phyloP scores from a whole-genome alignment of 2,329 filamentous ascomycete genomes.

The Sporothrix dimorphospora region DNA sequence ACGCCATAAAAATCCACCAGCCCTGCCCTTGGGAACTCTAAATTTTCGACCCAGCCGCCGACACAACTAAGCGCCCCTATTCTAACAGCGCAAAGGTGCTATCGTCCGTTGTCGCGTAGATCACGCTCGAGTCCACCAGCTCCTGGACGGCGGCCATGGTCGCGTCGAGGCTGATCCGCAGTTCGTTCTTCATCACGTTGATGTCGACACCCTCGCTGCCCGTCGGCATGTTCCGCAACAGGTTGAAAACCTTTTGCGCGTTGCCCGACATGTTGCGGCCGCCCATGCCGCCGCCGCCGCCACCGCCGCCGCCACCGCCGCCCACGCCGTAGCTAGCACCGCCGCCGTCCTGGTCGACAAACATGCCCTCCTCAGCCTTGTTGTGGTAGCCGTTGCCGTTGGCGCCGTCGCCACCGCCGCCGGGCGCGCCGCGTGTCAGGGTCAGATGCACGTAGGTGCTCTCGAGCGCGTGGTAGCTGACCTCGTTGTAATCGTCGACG shows the following conservation, averaged over 20 bases:
- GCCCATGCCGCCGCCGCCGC: slow-evolving; percentile 44
- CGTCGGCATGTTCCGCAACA: slow-evolving; percentile 67
- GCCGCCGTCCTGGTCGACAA: slow-evolving; percentile 52
- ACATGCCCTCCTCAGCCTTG: slow-evolving; percentile 50
- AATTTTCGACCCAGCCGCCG: not conserved
- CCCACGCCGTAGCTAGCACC: slow-evolving; percentile 40
- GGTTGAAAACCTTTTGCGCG: slow-evolving; percentile 72
- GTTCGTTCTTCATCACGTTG: slow-evolving; percentile 70
- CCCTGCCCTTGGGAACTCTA: not conserved
- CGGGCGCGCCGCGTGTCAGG: slow-evolving; percentile 71
- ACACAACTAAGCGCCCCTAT: not conserved
- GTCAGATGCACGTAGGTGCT: slow-evolving; percentile 85
- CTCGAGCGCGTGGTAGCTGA: slow-evolving; percentile 90
- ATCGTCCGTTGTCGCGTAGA: slow-evolving; percentile 92
- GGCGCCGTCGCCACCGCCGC: slow-evolving; percentile 43
- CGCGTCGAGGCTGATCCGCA: slow-evolving; percentile 68
- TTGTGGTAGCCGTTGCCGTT: slow-evolving; percentile 38
- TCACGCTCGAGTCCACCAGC: slow-evolving; percentile 70
- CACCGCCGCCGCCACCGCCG: slow-evolving; percentile 47
- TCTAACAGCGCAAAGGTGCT: slow-evolving; percentile 63
- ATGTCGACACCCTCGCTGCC: slow-evolving; percentile 84
- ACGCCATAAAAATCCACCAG: slow-evolving; percentile 17
- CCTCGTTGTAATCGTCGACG: slow-evolving; percentile 84
- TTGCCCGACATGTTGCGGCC: slow-evolving; percentile 53
- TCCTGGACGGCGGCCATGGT: slow-evolving; percentile 81